phyloP scores from a whole-genome alignment of 2,329 filamentous ascomycete genomes.

The Calonectria pauciramosa region DNA sequence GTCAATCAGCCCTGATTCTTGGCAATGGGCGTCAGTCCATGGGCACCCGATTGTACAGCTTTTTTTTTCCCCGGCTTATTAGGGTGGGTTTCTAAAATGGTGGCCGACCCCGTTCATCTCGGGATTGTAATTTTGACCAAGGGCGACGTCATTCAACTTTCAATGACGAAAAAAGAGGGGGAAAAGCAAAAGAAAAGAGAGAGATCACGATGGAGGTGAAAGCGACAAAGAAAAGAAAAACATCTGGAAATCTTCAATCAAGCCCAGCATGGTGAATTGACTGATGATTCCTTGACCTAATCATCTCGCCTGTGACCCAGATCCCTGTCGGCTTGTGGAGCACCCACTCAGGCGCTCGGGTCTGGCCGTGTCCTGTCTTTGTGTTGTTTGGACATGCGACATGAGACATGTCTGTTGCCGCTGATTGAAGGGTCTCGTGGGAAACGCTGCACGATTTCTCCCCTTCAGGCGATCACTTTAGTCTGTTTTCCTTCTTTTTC shows the following conservation, averaged over 20 bases:
- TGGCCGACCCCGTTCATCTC: neutral
- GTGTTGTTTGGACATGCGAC: neutral
- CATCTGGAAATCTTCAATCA: neutral
- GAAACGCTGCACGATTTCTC: neutral
- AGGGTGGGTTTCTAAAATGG: neutral
- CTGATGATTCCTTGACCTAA: neutral
- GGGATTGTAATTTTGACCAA: neutral
- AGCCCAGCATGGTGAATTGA: neutral
- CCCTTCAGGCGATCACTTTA: neutral
- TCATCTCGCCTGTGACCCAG: neutral
- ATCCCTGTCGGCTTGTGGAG: neutral
- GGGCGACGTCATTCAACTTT: neutral
- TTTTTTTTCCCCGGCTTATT: neutral
- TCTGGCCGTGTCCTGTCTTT: conserved; percentile 4
- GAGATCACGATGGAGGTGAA: neutral
- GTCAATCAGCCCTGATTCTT: neutral
- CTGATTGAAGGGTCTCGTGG: neutral
- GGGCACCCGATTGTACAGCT: neutral
- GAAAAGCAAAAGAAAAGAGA: neutral
- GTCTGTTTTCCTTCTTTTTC: neutral
- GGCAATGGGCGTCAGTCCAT: neutral
- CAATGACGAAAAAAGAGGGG: neutral
- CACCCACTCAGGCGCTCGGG: conserved; percentile 11
- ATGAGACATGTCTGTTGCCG: neutral
- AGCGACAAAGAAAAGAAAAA: neutral